Percentiles rank a stretch among this genome's conserved stretches.
Evolutionary conservation across 164 flowering plant genomes (phyloP).

Genomic region (Malania oleifera): DNA sequence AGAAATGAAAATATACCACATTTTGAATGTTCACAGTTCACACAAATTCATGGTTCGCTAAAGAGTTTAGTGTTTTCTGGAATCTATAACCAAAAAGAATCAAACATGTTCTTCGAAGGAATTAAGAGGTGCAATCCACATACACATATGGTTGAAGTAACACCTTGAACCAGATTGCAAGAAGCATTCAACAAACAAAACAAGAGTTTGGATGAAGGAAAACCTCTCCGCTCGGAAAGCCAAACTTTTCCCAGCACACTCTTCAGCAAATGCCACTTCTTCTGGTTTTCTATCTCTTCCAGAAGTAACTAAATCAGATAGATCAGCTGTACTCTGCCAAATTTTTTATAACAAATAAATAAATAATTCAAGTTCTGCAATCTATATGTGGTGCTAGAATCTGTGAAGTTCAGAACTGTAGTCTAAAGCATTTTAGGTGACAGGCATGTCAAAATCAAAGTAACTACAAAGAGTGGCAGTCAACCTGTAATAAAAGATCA

Average conservation of each 20-base stretch:
- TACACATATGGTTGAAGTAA: background rate
- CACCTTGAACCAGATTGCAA: background rate
- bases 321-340: constrained; percentile 82
- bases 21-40: too few species aligned
- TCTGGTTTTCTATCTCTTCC: constrained; percentile 90
- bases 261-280: constrained; percentile 78
- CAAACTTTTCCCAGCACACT: constrained; percentile 58
- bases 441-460: constrained; percentile 3
- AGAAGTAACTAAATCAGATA: constrained; percentile 88
- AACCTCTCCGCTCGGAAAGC: constrained; percentile 93
- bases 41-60: too few species aligned
- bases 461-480: background rate
- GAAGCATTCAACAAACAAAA: background rate
- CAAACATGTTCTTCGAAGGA: background rate
- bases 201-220: constrained; percentile 4
- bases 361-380: constrained; percentile 4
- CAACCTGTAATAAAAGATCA: constrained; percentile 90
- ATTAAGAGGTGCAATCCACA: background rate
- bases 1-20: too few species aligned
- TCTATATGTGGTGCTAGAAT: background rate
- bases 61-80: too few species aligned
- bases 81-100: too few species aligned
- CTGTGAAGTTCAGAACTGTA: background rate
- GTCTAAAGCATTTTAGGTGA: constrained; percentile 4
- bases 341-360: constrained; percentile 6